Evolutionary conservation across 306 rosid genomes (phyloP).

Genomic region (Crotalaria pallida): DNA sequence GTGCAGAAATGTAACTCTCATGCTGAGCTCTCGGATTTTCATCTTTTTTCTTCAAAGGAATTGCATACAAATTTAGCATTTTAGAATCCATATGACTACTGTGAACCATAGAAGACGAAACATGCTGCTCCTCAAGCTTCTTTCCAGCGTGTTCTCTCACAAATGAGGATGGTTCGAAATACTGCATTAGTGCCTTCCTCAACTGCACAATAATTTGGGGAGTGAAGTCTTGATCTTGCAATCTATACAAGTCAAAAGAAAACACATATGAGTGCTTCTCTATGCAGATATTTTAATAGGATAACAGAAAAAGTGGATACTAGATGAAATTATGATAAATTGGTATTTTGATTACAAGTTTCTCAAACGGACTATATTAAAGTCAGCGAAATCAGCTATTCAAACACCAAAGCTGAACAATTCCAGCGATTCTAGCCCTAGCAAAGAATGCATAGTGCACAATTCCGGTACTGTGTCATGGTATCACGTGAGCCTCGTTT

Average conservation of each 20-base stretch:
- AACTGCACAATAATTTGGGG: constrained; percentile 40
- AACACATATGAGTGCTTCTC: constrained; percentile 12
- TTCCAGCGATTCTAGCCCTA: background rate
- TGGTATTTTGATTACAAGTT: background rate
- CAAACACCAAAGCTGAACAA: background rate
- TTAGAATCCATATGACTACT: constrained; percentile 20
- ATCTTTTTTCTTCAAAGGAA: constrained; percentile 60
- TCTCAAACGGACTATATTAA: background rate
- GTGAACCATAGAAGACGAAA: constrained; percentile 21
- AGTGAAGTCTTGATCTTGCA: constrained; percentile 50
- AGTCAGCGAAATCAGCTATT: background rate
- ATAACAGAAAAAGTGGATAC: background rate
- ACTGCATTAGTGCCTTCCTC: constrained; percentile 49
- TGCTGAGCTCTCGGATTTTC: constrained; percentile 53
- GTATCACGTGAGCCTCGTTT: background rate
- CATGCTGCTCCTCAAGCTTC: constrained; percentile 23
- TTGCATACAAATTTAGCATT: constrained; percentile 32
- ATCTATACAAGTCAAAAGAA: constrained; percentile 33
- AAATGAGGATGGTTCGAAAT: constrained; percentile 49
- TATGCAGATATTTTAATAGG: background rate
- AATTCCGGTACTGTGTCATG: background rate
- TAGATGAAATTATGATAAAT: background rate
- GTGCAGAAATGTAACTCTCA: constrained; percentile 49
- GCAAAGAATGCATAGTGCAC: background rate
- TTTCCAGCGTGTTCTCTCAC: constrained; percentile 25